Base-by-base conservation (phyloP, 306 rosid genomes). In the Malus sieversii region DNA sequence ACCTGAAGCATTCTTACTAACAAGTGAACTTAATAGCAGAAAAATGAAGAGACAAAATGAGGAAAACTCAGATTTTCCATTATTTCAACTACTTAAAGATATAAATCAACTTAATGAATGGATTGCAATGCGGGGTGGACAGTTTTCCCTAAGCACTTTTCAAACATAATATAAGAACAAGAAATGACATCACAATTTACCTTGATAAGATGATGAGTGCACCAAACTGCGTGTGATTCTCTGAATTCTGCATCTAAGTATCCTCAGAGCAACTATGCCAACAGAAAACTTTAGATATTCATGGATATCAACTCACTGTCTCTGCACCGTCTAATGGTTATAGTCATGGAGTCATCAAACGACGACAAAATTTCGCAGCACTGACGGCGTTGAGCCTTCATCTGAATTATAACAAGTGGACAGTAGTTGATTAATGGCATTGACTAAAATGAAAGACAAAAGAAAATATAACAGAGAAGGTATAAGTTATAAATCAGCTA, bases 351-450 rank as follows among this genome's bases (percentile, higher is more conserved):
- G 38, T 82, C 81, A 61, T 82, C 84, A 59, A 81, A 76, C 74
- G 80, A 52, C 16, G 86, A 79, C 79, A 85, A 71, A 38, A 88
- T 84, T 57, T 75, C 62, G 77, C 97, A 92, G 84, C 97, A 94
- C 46, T 87, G 91, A 7, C 98, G 90, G 19, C 91, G 95, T 16
- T 85, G 92, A 51, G 98, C 93, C 86, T 89, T 90, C 86, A 89
- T 86, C 97, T 91, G 89, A 59, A 77, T 57, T 58, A 66, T 15
- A 65, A 79, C 20, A 66, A 60, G 19, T 74, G 27, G 42, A 68
- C 25, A 63, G 59, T 46, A 19, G 68, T 65, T 81, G 70, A 68
- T 64, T 81, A 74, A 68, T 64, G 68, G 48, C 30, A 61, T 35
- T 3, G 57, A 81, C 70, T 8, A 53, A 67, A 74, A 52, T 22